These are phyloP conservation scores for Penicillium hesseltinei DNA, from an alignment of 2,329 filamentous ascomycete species.

Conservation along the genomic window DNA sequence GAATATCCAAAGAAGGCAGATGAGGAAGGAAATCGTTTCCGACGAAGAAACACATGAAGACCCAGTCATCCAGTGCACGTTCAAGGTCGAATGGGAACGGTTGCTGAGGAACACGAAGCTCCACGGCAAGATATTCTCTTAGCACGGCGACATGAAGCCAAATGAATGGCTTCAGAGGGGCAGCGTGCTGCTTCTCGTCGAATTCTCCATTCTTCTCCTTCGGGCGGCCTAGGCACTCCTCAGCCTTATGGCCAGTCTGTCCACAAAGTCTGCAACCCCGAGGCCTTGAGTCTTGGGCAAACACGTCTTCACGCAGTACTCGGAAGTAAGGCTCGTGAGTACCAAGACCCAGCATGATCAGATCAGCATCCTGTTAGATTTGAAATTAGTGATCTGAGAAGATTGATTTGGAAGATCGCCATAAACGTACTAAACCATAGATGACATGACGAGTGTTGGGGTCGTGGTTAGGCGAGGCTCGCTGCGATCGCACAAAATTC, in stretches of 20 bases:
- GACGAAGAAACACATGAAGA: slow-evolving; percentile 99
- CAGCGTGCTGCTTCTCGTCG: slow-evolving; percentile 73
- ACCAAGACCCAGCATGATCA: slow-evolving; percentile 96
- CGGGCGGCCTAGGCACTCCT: slow-evolving; percentile 74
- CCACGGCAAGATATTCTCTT: slow-evolving; percentile 87
- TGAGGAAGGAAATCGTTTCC: slow-evolving; percentile 98
- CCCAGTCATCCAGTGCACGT: slow-evolving; percentile 93
- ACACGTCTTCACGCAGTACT: slow-evolving; percentile 94
- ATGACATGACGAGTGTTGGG: slow-evolving; percentile 98
- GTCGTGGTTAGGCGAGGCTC: slow-evolving; percentile 84
- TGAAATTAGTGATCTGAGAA: slow-evolving; percentile 22
- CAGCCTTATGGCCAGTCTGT: slow-evolving; percentile 85
- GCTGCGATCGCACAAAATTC: slow-evolving; percentile 93
- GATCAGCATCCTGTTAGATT: slow-evolving; percentile 69
- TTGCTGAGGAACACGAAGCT: slow-evolving; percentile 78
- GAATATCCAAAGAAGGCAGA: slow-evolving; percentile 93
- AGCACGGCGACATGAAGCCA: slow-evolving; percentile 94
- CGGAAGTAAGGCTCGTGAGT: slow-evolving; percentile 98
- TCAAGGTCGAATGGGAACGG: slow-evolving; percentile 91
- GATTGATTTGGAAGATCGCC: neutral
- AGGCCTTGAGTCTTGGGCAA: slow-evolving; percentile 80
- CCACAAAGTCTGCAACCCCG: slow-evolving; percentile 85
- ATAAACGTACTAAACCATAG: slow-evolving; percentile 66
- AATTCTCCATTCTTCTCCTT: slow-evolving; percentile 77
- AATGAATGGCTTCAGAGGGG: slow-evolving; percentile 85